Conservation (phyloP, 192 early-diverging fungal genomes). For the Entomortierella lignicola region DNA sequence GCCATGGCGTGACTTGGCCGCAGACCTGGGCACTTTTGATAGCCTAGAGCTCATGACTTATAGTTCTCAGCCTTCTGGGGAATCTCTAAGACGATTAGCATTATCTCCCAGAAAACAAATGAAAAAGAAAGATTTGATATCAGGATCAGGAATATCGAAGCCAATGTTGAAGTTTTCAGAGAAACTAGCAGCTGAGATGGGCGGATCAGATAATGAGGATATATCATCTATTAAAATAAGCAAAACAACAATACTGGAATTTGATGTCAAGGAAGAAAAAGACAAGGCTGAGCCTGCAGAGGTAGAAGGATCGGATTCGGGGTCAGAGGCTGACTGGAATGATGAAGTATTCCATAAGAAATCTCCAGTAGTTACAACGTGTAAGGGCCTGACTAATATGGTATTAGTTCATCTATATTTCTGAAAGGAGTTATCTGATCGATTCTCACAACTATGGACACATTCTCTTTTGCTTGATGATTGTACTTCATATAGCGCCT, state of each 20-base stretch:
- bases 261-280: background rate
- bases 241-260: background rate
- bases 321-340: conserved; percentile 45
- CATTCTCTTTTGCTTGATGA: background rate
- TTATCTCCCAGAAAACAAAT: conserved; percentile 36
- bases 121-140: background rate
- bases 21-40: background rate
- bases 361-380: background rate
- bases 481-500: background rate
- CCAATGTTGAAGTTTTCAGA: conserved; percentile 20
- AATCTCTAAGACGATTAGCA: conserved; percentile 26
- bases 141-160: background rate
- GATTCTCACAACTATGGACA: too few relatives aligned
- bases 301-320: conserved; percentile 36
- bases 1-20: background rate
- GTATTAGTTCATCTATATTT: background rate
- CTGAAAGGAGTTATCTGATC: background rate
- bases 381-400: too few relatives aligned
- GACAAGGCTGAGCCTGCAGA: background rate
- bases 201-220: background rate
- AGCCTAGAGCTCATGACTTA: conserved; percentile 7
- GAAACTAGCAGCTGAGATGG: conserved; percentile 17
- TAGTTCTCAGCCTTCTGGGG: conserved; percentile 28
- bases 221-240: background rate
- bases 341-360: background rate